These are phyloP conservation scores for Geoglossum glabrum DNA, from an alignment of 495 filamentous ascomycete genomes.

Conservation along the genomic window DNA sequence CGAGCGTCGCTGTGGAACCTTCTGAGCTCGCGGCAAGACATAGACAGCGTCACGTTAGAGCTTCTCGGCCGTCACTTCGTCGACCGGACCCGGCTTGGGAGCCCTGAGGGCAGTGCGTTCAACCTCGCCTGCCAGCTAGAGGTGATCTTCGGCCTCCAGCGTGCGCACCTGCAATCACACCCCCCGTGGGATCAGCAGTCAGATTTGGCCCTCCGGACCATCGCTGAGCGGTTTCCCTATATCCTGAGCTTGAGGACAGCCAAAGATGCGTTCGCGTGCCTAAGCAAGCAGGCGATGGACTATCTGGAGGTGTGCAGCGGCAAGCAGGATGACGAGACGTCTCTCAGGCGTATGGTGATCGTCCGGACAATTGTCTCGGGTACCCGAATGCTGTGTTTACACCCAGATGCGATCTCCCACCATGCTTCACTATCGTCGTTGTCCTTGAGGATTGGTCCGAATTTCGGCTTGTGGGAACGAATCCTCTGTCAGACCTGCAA, in stretches of 20 bases:
- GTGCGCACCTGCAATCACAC: background rate
- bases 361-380: background rate
- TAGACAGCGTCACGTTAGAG: background rate
- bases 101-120: background rate
- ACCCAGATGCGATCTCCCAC: background rate
- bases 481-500: background rate
- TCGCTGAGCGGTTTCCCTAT: background rate
- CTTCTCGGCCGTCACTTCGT: background rate
- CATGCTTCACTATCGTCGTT: background rate
- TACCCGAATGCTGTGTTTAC: background rate
- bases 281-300: background rate
- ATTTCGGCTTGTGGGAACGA: background rate
- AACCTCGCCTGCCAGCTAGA: background rate
- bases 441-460: background rate
- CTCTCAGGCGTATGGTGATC: background rate
- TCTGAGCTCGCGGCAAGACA: background rate
- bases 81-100: background rate
- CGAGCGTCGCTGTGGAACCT: background rate
- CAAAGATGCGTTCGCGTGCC: background rate
- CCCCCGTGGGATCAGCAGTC: background rate
- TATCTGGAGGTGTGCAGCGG: background rate
- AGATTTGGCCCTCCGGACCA: background rate
- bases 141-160: constrained; percentile 1
- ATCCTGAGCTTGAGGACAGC: background rate
- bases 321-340: background rate